Base-by-base conservation (phyloP, 345 rosid species). In the Lepidium didymum region DNA sequence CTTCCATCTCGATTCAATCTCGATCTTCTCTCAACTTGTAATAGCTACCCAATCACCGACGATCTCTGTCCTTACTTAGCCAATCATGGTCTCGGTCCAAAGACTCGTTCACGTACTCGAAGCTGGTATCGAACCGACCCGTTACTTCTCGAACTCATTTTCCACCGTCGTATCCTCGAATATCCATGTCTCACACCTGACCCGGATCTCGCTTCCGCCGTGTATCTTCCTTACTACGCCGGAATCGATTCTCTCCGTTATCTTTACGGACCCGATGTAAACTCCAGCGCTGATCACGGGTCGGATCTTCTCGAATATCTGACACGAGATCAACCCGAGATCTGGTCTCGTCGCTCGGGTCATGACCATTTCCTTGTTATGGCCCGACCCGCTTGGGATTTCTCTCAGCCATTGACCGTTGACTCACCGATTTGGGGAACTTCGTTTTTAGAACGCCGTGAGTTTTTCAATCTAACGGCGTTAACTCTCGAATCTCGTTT, bases 351-450 rank as follows among this genome's bases (percentile, higher is more conserved):
- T 3, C 61, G 68, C 34, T 49, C 63, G 4, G 92, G 99, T 41
- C 80, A 77, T 42, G 97, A 94, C 68, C 99, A 94, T 79, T 89
- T 94, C 72, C 74, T 88, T 46, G 82, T 94, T 10, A 88, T 94
- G 91, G 84, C 99, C 4, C 79, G 97, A 7, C 97, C 97, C 33
- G 97, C 96, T 52, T 94, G 92, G 97, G 99, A 88, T 74, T 93
- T 93, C 78, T 90, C 97, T 0, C 96, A 90, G 76, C 77, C 90
- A 10, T 64, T 80, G 56, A 66, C 82, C 60, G 72, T 47, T 59
- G 94, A 93, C 68, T 96, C 92, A 8, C 96, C 96, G 0, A 34
- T 88, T 3, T 90, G 99, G 99, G 99, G 99, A 0, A 93, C 97
- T 10, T 93, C 97, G 2, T 88, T 93, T 64, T 79, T 93, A 10